Percentiles rank a stretch among this genome's conserved stretches.
These are phyloP conservation scores for Dalbergia oliveri DNA, from an alignment of 306 rosid genomes.

Conservation along the genomic window DNA sequence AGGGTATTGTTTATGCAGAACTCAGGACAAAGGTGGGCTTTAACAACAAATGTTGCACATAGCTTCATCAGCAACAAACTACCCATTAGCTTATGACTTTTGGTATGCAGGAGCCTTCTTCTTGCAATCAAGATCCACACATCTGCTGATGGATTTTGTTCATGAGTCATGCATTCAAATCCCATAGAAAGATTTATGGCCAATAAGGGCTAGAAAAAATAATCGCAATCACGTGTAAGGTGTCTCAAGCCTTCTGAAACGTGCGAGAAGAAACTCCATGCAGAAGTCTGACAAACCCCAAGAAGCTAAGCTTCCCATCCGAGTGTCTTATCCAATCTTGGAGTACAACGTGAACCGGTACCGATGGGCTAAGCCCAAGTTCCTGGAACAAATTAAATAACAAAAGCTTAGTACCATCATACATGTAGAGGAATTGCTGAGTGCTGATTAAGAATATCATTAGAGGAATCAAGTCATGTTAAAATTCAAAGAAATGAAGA, in stretches of 20 bases:
- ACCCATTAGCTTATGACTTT: slow-evolving; percentile 28
- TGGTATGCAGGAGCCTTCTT: slow-evolving; percentile 45
- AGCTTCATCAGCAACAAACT: slow-evolving; percentile 47
- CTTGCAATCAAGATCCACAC: slow-evolving; percentile 41
- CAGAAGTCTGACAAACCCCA: slow-evolving; percentile 84
- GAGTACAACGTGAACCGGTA: slow-evolving; percentile 88
- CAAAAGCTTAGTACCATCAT: slow-evolving; percentile 30
- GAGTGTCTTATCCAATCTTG: slow-evolving; percentile 93
- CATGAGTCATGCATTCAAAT: slow-evolving; percentile 43
- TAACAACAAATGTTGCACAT: slow-evolving; percentile 42
- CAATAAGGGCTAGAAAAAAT: slow-evolving; percentile 41
- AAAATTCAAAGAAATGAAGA: background rate
- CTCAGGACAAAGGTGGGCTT: slow-evolving; percentile 17
- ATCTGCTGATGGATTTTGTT: slow-evolving; percentile 42
- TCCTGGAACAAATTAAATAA: slow-evolving; percentile 62
- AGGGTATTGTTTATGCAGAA: slow-evolving; percentile 34
- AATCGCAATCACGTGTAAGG: slow-evolving; percentile 32
- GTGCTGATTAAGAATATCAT: background rate
- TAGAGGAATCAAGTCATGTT: background rate
- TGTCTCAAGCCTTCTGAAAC: slow-evolving; percentile 67
- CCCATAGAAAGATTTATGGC: slow-evolving; percentile 39
- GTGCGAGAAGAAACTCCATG: slow-evolving; percentile 74
- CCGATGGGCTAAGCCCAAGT: slow-evolving; percentile 83
- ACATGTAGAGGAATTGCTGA: slow-evolving; percentile 2
- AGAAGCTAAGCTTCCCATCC: slow-evolving; percentile 89